Base-by-base conservation (phyloP, 2,329 filamentous ascomycete genomes). In the Curvularia spicifera region DNA sequence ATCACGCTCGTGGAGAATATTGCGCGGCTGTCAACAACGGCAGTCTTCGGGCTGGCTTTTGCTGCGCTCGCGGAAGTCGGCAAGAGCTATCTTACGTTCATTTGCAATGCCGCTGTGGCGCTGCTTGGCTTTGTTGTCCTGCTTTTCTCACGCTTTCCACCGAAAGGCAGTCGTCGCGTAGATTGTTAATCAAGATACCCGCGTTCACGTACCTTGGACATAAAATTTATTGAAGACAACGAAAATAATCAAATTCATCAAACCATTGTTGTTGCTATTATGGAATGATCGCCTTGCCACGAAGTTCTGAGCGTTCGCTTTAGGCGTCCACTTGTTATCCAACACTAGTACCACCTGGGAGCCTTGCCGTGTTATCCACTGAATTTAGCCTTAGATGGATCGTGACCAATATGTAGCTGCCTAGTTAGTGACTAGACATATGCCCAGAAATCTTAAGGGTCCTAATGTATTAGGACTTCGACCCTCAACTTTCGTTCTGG, bases 1-100 rank as follows among this genome's bases (percentile, higher is more conserved):
- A 87, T 91, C 12, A 90, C 87, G 0, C 77, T 91, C 0, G 85
- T 91, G 0, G 89, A 91, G 68, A 90, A 89, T 62, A 82, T 90
- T 31, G 89, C 88, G 0, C 79, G 84, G 24, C 75, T 91, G 1
- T 79, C 83, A 0, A 91, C 87, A 0, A 72, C 85, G 57, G 86
- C 86, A 0, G 65, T 91, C 0, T 91, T 91, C 63, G 89, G 89
- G 0, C 79, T 89, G 13, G 78, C 89, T 0, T 91, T 91, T 70
- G 84, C 87, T 0, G 83, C 81, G 0, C 81, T 91, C 44, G 86
- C 89, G 0, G 80, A 82, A 33, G 77, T 84, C 0, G 88, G 87
- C 0, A 82, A 83, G 65, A 81, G 84, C 0, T 82, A 88, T 55
- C 76, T 87, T 8, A 89, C 88, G 0, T 91, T 91, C 67, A 84